Percentiles rank a stretch among this genome's conserved stretches.
Evolutionary conservation across 345 rosid genomes (phyloP).

Genomic region (Boechera stricta): DNA sequence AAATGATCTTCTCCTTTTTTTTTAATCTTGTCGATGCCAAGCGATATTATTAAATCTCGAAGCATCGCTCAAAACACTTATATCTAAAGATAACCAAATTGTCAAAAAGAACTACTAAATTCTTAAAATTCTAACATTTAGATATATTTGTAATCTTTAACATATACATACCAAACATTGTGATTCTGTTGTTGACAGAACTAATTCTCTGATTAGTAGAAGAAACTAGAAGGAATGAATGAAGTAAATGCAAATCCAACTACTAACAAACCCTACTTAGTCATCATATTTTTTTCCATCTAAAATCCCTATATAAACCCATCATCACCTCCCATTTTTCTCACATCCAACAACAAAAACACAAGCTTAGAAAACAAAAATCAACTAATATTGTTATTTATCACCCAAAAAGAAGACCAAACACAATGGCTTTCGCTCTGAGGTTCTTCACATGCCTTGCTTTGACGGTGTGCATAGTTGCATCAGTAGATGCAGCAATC

Average conservation of each 20-base stretch:
- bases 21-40: neutral
- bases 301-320: slow-evolving; percentile 48
- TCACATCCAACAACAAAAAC: slow-evolving; percentile 14
- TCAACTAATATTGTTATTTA: neutral
- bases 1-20: neutral
- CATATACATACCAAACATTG: neutral
- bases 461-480: slow-evolving; percentile 17
- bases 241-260: slow-evolving; percentile 29
- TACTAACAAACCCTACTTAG: slow-evolving; percentile 30
- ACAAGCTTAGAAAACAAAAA: neutral
- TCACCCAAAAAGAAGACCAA: neutral
- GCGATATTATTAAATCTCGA: neutral
- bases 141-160: neutral
- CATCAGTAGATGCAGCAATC: slow-evolving; percentile 40
- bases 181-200: neutral
- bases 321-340: slow-evolving; percentile 20
- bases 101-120: neutral
- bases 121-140: neutral
- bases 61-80: neutral
- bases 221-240: neutral
- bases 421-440: slow-evolving; percentile 22
- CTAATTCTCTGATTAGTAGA: neutral
- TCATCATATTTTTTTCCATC: neutral
- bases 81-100: neutral
- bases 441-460: slow-evolving; percentile 9